These are phyloP conservation scores for Venturia asperata DNA, from an alignment of 2,329 filamentous ascomycete genomes.

Conservation along the genomic window DNA sequence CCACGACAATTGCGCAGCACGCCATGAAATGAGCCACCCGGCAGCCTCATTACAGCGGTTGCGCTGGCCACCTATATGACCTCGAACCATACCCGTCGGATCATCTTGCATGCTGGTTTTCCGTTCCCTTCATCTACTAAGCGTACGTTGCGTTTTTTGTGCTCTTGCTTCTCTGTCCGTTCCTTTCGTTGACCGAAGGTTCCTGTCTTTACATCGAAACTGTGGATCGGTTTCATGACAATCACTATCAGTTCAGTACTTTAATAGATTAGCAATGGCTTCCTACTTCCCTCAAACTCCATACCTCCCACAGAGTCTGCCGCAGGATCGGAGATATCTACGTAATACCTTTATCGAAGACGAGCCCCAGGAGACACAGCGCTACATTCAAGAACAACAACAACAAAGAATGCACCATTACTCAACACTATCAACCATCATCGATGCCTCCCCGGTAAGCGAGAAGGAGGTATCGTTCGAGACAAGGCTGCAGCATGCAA, in stretches of 20 bases:
- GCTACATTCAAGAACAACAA: slow-evolving; percentile 1
- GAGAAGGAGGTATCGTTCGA: slow-evolving; percentile 63
- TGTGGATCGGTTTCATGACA: slow-evolving; percentile 38
- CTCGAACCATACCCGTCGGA: not conserved
- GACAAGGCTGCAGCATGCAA: slow-evolving; percentile 42
- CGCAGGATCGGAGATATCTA: slow-evolving; percentile 33
- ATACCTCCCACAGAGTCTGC: slow-evolving; percentile 26
- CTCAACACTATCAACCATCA: slow-evolving; percentile 16
- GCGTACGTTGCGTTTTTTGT: not conserved
- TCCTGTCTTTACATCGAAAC: slow-evolving; percentile 24
- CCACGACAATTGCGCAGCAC: not conserved
- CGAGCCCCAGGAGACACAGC: slow-evolving; percentile 25
- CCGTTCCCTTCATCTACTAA: slow-evolving; percentile 2
- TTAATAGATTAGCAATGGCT: slow-evolving; percentile 24
- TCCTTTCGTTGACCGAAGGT: slow-evolving; percentile 42
- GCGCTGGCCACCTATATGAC: slow-evolving; percentile 13
- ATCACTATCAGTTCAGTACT: slow-evolving; percentile 25
- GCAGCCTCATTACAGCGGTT: slow-evolving; percentile 9
- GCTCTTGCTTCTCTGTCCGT: not conserved
- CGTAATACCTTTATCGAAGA: slow-evolving; percentile 63
- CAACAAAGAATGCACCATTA: slow-evolving; percentile 15
- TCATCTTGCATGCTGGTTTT: not conserved
- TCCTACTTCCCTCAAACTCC: slow-evolving; percentile 23
- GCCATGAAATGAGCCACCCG: slow-evolving; percentile 10
- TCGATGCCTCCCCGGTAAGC: slow-evolving; percentile 36